A percentile compares a stretch with the other conserved stretches of the same genome.
phyloP scores from a whole-genome alignment of 2,329 filamentous ascomycete genomes.

The Whalleya microplaca region DNA sequence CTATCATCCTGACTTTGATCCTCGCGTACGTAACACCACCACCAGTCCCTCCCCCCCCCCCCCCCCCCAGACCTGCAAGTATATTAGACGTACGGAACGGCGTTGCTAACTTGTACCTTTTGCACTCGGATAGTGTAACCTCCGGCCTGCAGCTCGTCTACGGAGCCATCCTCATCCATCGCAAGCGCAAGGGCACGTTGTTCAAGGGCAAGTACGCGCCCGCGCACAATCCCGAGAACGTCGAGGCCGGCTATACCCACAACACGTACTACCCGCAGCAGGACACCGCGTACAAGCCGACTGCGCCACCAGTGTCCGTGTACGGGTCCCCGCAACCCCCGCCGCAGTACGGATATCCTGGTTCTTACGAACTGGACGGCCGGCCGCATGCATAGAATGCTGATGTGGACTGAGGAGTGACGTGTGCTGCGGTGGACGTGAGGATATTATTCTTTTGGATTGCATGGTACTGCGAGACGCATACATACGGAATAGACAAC shows the following conservation, averaged over 20 bases:
- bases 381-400: neutral
- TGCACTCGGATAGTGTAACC: slow-evolving; percentile 17
- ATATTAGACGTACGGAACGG: neutral
- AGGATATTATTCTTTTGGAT: too few relatives aligned
- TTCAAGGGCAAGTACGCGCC: slow-evolving; percentile 25
- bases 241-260: slow-evolving; percentile 11
- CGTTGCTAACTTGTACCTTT: neutral
- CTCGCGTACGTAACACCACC: slow-evolving; percentile 25
- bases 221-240: slow-evolving; percentile 16
- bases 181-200: slow-evolving; percentile 28
- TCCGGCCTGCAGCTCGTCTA: slow-evolving; percentile 29
- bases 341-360: neutral
- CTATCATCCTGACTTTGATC: slow-evolving; percentile 17
- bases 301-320: slow-evolving; percentile 2
- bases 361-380: slow-evolving; percentile 20
- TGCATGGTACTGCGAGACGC: too few relatives aligned
- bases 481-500: too few relatives aligned
- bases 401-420: too few relatives aligned
- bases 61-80: neutral
- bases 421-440: too few relatives aligned
- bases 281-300: slow-evolving; percentile 27
- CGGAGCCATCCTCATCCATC: slow-evolving; percentile 30
- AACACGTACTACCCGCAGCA: slow-evolving; percentile 6
- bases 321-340: slow-evolving; percentile 1
- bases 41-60: neutral